phyloP scores from a whole-genome alignment of 345 rosid species.

The Salix udensis region DNA sequence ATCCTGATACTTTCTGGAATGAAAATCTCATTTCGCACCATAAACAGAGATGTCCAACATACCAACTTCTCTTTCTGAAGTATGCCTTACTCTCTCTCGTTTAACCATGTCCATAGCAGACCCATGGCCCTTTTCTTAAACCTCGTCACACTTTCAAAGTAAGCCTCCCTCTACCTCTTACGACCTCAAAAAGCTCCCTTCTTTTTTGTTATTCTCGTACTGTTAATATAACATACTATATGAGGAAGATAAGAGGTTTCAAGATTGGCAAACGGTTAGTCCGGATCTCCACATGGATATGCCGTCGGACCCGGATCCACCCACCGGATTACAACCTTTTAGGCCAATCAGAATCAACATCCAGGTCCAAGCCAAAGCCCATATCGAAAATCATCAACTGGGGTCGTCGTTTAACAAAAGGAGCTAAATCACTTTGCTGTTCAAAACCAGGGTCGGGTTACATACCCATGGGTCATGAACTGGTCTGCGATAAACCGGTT shows the following conservation, averaged over 20 bases:
- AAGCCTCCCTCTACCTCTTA: neutral
- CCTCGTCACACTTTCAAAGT: neutral
- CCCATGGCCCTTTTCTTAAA: slow-evolving; percentile 56
- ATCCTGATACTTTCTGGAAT: neutral
- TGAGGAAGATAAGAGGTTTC: slow-evolving; percentile 62
- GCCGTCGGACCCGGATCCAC: slow-evolving; percentile 25
- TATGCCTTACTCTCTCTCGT: slow-evolving; percentile 42
- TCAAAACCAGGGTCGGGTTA: slow-evolving; percentile 35
- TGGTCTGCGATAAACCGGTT: slow-evolving; percentile 21
- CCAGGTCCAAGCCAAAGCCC: slow-evolving; percentile 36
- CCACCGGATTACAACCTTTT: slow-evolving; percentile 31
- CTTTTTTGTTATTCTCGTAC: neutral
- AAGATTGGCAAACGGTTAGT: slow-evolving; percentile 48
- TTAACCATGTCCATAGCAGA: slow-evolving; percentile 49
- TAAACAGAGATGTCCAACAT: slow-evolving; percentile 34
- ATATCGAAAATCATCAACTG: slow-evolving; percentile 50
- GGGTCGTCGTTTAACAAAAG: slow-evolving; percentile 52
- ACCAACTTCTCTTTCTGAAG: slow-evolving; percentile 48
- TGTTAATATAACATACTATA: slow-evolving; percentile 16
- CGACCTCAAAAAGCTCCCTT: neutral
- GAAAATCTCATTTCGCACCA: slow-evolving; percentile 11
- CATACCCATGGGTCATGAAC: slow-evolving; percentile 32
- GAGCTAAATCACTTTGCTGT: slow-evolving; percentile 43
- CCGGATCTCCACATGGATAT: slow-evolving; percentile 54
- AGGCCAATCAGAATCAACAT: slow-evolving; percentile 3